Conservation (phyloP, 495 filamentous ascomycete species). For the Hyaloscypha finlandica region DNA sequence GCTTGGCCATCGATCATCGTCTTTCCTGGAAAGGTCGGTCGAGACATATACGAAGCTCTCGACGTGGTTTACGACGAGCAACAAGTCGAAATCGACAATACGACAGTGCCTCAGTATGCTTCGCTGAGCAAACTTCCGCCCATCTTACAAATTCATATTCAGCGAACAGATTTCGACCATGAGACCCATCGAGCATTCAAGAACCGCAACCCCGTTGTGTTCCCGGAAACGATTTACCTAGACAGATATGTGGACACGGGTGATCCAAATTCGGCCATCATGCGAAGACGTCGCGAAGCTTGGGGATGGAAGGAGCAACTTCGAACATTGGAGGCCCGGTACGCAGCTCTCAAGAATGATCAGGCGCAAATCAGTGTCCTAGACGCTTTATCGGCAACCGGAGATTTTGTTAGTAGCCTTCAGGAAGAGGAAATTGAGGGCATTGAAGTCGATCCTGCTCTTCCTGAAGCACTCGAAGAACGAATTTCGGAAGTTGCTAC, state of each 20-base stretch:
- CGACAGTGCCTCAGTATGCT: slow-evolving; percentile 66
- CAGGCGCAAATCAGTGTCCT: slow-evolving; percentile 22
- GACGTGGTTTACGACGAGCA: slow-evolving; percentile 82
- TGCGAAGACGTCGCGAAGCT: slow-evolving; percentile 60
- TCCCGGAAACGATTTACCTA: slow-evolving; percentile 78
- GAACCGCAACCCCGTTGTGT: slow-evolving; percentile 72
- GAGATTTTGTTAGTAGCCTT: slow-evolving; percentile 32
- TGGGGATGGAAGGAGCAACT: slow-evolving; percentile 77
- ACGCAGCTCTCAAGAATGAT: slow-evolving; percentile 21
- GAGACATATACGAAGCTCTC: slow-evolving; percentile 80
- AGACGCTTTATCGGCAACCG: slow-evolving; percentile 33
- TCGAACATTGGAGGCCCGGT: slow-evolving; percentile 38
- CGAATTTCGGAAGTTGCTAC: slow-evolving; percentile 20
- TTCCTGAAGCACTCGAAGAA: slow-evolving; percentile 30
- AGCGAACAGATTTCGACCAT: slow-evolving; percentile 70
- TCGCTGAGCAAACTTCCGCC: slow-evolving; percentile 79
- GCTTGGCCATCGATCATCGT: slow-evolving; percentile 40
- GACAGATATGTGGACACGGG: slow-evolving; percentile 83
- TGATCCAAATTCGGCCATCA: slow-evolving; percentile 52
- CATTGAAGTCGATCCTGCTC: slow-evolving; percentile 20
- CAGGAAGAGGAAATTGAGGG: slow-evolving; percentile 31
- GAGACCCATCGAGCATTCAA: slow-evolving; percentile 65
- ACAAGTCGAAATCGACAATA: slow-evolving; percentile 64
- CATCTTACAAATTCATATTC: slow-evolving; percentile 84
- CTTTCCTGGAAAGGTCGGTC: slow-evolving; percentile 40